These are phyloP conservation scores for Ustilago cynodontis DNA, from an alignment of 1,284 basidiomycete species.

Conservation along the genomic window DNA sequence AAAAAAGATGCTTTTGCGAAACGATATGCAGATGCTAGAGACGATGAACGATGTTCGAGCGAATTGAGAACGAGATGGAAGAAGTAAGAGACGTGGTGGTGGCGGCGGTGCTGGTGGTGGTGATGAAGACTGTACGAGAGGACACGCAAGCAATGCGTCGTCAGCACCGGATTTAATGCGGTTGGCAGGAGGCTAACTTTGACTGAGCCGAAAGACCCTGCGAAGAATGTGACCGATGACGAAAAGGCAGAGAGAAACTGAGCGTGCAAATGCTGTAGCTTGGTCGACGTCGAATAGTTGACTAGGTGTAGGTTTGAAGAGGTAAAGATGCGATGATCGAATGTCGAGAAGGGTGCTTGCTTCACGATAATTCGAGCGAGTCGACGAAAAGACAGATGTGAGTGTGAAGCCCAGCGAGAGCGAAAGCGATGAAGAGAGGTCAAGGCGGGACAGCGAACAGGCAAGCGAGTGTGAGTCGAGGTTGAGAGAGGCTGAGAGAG, in stretches of 20 bases:
- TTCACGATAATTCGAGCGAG: background rate
- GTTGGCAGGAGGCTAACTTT: background rate
- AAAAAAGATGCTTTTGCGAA: conserved; percentile 12
- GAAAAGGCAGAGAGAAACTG: background rate
- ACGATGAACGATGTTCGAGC: background rate
- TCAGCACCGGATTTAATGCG: conserved; percentile 1
- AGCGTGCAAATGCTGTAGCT: conserved; percentile 2
- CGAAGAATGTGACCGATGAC: background rate
- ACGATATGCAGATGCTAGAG: conserved; percentile 24
- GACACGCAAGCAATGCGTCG: conserved; percentile 6
- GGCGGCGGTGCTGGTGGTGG: background rate
- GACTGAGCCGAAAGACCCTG: background rate
- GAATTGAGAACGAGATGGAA: background rate
- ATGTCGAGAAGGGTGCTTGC: background rate
- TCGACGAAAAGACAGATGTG: background rate
- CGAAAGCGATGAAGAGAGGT: conserved; percentile 6
- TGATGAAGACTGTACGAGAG: conserved; percentile 1
- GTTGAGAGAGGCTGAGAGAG: background rate
- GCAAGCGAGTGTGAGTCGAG: conserved; percentile 1
- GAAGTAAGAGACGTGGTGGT: background rate
- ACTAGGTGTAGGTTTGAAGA: background rate
- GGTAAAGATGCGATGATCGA: background rate
- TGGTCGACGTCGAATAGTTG: background rate
- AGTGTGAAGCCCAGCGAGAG: background rate
- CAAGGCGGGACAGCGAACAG: background rate